phyloP scores from a whole-genome alignment of 2,329 filamentous ascomycete species.

The Paraconiothyrium sp. region DNA sequence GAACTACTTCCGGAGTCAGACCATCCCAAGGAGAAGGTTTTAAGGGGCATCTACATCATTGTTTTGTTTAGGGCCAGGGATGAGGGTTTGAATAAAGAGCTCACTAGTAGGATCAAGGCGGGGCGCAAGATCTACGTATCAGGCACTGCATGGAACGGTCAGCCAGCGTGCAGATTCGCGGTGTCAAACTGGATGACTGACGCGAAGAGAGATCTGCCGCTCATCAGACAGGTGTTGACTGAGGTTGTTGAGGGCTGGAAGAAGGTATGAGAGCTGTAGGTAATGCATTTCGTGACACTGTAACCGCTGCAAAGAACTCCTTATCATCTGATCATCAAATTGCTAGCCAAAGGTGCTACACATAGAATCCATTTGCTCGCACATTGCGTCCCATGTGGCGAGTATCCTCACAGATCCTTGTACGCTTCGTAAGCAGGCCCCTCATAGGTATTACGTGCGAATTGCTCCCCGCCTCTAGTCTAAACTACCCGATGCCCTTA shows the following conservation, averaged over 20 bases:
- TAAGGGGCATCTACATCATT: slow-evolving; percentile 71
- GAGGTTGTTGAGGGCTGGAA: slow-evolving; percentile 34
- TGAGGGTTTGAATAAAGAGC: slow-evolving; percentile 66
- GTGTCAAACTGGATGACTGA: slow-evolving; percentile 86
- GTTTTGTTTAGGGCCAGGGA: slow-evolving; percentile 82
- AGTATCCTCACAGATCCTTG: slow-evolving; percentile 51
- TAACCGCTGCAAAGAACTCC: neutral
- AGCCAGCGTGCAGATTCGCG: slow-evolving; percentile 81
- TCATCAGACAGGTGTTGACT: slow-evolving; percentile 72
- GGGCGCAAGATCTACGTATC: slow-evolving; percentile 82
- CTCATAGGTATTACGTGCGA: slow-evolving; percentile 63
- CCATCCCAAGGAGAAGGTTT: slow-evolving; percentile 47
- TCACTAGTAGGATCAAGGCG: slow-evolving; percentile 78
- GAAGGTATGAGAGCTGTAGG: neutral
- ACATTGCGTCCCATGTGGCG: neutral
- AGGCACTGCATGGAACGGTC: slow-evolving; percentile 79
- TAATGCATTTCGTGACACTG: neutral
- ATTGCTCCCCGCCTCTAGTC: slow-evolving; percentile 68
- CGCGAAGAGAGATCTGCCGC: slow-evolving; percentile 69
- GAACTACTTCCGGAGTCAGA: slow-evolving; percentile 68
- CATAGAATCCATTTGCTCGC: neutral
- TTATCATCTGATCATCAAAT: neutral
- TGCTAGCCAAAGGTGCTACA: too few relatives aligned
- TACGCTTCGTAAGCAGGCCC: slow-evolving; percentile 58
- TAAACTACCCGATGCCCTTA: slow-evolving; percentile 71